Evolutionary conservation across 2,329 filamentous ascomycete species (phyloP).

Genomic region (Fusarium goolgardi): DNA sequence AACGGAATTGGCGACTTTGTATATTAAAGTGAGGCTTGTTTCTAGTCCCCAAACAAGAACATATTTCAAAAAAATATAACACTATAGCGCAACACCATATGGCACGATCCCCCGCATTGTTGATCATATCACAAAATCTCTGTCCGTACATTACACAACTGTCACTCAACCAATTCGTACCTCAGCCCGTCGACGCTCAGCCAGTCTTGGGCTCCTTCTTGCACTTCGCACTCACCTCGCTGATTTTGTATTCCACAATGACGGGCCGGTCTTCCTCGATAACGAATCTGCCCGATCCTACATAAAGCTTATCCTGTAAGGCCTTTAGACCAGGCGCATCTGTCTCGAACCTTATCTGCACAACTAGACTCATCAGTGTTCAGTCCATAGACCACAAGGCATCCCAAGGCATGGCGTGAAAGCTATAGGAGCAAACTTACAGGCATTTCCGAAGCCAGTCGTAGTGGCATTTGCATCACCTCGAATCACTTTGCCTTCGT

Average conservation of each 20-base stretch:
- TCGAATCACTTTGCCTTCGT: slow-evolving; percentile 51
- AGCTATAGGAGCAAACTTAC: slow-evolving; percentile 46
- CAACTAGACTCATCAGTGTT: slow-evolving; percentile 45
- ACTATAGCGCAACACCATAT: slow-evolving; percentile 4
- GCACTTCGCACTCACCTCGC: slow-evolving; percentile 51
- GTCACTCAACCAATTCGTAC: background rate
- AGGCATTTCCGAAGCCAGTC: slow-evolving; percentile 54
- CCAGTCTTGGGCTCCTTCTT: slow-evolving; percentile 15
- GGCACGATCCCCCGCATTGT: background rate
- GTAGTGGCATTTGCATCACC: slow-evolving; percentile 53
- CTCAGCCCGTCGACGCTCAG: slow-evolving; percentile 5
- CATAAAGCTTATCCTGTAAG: slow-evolving; percentile 55
- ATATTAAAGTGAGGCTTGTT: slow-evolving; percentile 35
- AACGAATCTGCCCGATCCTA: slow-evolving; percentile 56
- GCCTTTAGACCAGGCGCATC: slow-evolving; percentile 51
- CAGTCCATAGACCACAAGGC: background rate
- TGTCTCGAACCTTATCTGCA: slow-evolving; percentile 55
- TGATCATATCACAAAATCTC: background rate
- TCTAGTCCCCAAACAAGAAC: slow-evolving; percentile 34
- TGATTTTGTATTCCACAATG: slow-evolving; percentile 58
- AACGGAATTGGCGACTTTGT: slow-evolving; percentile 20
- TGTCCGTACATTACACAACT: background rate
- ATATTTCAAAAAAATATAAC: slow-evolving; percentile 38
- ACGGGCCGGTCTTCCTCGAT: slow-evolving; percentile 50
- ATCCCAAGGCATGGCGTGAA: background rate